A percentile compares a stretch with the other conserved stretches of the same genome.
Evolutionary conservation across 495 filamentous ascomycete genomes (phyloP).

Genomic region (Penicillium odoratum): DNA sequence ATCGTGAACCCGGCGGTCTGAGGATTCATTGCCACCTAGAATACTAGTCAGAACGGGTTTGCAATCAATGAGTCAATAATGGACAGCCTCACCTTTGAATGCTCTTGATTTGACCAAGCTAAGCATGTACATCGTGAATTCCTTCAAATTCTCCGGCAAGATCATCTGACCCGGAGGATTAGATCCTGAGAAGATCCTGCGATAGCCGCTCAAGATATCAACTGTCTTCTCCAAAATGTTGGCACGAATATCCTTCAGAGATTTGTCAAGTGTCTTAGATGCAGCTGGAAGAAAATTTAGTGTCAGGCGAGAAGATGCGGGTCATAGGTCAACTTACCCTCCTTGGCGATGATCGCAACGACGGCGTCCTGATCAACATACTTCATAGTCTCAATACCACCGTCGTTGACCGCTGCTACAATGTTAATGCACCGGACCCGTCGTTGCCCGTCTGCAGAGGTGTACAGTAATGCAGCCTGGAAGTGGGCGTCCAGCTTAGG

Average conservation of each 20-base stretch:
- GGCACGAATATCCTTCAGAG: slow-evolving; percentile 84
- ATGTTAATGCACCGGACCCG: slow-evolving; percentile 91
- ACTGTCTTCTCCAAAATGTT: slow-evolving; percentile 88
- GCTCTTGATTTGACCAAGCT: slow-evolving; percentile 86
- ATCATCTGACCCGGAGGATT: slow-evolving; percentile 93
- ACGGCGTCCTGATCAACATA: slow-evolving; percentile 95
- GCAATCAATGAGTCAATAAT: neutral
- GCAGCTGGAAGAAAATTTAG: slow-evolving; percentile 52
- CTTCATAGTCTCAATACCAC: slow-evolving; percentile 78
- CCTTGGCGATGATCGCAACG: slow-evolving; percentile 82
- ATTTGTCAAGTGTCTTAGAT: slow-evolving; percentile 73
- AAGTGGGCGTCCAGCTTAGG: slow-evolving; percentile 96
- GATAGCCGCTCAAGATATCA: slow-evolving; percentile 90
- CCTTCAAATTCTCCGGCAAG: slow-evolving; percentile 92
- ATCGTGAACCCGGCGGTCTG: slow-evolving; percentile 87
- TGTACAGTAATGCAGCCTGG: slow-evolving; percentile 93
- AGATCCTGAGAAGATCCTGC: slow-evolving; percentile 82
- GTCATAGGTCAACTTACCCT: slow-evolving; percentile 48
- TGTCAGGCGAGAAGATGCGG: slow-evolving; percentile 8
- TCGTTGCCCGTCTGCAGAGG: slow-evolving; percentile 84
- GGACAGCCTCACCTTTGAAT: slow-evolving; percentile 66
- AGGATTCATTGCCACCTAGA: slow-evolving; percentile 75
- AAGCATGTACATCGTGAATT: slow-evolving; percentile 97
- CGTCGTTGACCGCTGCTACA: slow-evolving; percentile 87
- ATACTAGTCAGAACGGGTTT: no score